phyloP scores from a whole-genome alignment of 2,329 filamentous ascomycete species.

The Exserohilum turcica region DNA sequence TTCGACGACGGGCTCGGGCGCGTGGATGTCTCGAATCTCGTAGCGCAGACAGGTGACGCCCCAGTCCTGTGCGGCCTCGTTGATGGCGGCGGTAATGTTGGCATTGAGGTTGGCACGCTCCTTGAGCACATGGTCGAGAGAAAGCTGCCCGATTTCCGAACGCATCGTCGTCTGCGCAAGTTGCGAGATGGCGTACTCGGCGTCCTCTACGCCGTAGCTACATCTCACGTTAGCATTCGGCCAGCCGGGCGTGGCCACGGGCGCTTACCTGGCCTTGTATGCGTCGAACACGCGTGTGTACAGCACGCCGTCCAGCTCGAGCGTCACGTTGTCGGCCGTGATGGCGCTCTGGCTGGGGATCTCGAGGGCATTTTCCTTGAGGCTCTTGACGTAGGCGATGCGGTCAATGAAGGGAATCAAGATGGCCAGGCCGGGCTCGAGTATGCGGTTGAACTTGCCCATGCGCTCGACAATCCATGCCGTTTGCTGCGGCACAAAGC shows the following conservation, averaged over 20 bases:
- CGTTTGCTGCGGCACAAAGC: conserved; percentile 98
- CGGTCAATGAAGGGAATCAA: conserved; percentile 89
- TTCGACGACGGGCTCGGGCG: conserved; percentile 87
- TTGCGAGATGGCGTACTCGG: conserved; percentile 97
- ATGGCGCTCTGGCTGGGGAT: conserved; percentile 98
- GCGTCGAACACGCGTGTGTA: conserved; percentile 97
- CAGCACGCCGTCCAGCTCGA: conserved; percentile 93
- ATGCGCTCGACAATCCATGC: conserved; percentile 99
- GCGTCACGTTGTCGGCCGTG: conserved; percentile 95
- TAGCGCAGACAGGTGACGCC: conserved; percentile 95
- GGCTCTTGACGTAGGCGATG: conserved; percentile 95
- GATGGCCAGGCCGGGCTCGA: conserved; percentile 88
- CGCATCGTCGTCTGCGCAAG: conserved; percentile 99
- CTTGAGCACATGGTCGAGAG: conserved; percentile 95
- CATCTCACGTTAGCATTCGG: conserved; percentile 16
- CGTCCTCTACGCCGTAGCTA: conserved; percentile 98
- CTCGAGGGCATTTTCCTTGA: conserved; percentile 96
- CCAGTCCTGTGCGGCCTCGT: conserved; percentile 96
- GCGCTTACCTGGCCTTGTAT: conserved; percentile 85
- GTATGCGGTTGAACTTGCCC: conserved; percentile 94
- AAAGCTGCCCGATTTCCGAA: conserved; percentile 94
- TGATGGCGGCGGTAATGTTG: conserved; percentile 99
- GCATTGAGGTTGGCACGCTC: conserved; percentile 94
- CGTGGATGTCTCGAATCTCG: conserved; percentile 98
- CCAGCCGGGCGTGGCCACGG: background rate